Conservation (phyloP, 1,139 yeast species). For the Pichia sp. region DNA sequence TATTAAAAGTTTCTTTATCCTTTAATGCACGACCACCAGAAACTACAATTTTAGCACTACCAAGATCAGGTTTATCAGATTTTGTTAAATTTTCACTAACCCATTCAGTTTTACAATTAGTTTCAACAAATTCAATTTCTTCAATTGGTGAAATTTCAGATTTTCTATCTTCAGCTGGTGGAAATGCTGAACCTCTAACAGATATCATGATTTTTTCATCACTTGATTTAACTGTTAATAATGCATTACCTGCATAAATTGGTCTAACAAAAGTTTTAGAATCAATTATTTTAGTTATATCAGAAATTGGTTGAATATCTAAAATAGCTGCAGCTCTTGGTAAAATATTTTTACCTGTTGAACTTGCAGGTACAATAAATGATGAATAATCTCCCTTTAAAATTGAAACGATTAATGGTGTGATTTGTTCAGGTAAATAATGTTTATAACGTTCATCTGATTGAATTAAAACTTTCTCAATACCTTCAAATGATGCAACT, state of each 20-base stretch:
- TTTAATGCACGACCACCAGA: slow-evolving; percentile 95
- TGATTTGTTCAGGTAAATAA: slow-evolving; percentile 56
- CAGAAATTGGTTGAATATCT: slow-evolving; percentile 84
- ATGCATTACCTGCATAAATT: slow-evolving; percentile 92
- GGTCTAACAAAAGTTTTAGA: slow-evolving; percentile 77
- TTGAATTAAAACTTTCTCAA: slow-evolving; percentile 45
- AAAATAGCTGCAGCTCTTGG: slow-evolving; percentile 84
- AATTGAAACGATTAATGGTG: slow-evolving; percentile 49
- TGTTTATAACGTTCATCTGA: slow-evolving; percentile 45
- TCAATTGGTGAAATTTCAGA: slow-evolving; percentile 39
- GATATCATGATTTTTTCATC: slow-evolving; percentile 65
- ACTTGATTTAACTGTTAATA: slow-evolving; percentile 68
- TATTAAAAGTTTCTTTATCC: slow-evolving; percentile 79
- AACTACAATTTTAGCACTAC: slow-evolving; percentile 72
- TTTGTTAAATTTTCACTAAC: slow-evolving; percentile 65
- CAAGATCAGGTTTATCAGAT: slow-evolving; percentile 87
- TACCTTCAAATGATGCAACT: slow-evolving; percentile 33
- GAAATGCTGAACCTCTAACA: slow-evolving; percentile 80
- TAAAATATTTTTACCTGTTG: slow-evolving; percentile 78
- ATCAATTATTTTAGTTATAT: slow-evolving; percentile 60
- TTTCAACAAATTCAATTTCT: slow-evolving; percentile 36
- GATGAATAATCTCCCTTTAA: slow-evolving; percentile 48
- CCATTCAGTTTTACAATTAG: slow-evolving; percentile 42
- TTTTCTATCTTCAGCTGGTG: slow-evolving; percentile 42
- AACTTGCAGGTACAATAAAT: slow-evolving; percentile 72